Conservation (phyloP, 2,329 filamentous ascomycete species). For the Trichoderma gracile region DNA sequence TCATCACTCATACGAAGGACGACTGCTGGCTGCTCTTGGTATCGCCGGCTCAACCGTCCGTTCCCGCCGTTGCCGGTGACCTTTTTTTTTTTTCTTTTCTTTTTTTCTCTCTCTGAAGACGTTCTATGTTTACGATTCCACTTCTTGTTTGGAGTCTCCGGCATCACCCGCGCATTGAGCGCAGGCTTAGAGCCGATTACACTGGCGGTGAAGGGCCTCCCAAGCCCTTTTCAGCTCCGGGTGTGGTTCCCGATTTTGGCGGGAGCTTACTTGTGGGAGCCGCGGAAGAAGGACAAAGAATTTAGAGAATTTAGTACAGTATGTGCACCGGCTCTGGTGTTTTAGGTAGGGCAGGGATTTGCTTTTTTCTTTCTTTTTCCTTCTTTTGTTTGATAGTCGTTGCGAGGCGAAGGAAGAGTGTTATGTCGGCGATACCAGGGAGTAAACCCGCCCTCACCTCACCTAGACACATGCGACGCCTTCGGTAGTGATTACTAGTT, state of each 20-base stretch:
- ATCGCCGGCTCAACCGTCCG: not conserved
- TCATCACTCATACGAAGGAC: not conserved
- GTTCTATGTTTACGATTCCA: not conserved
- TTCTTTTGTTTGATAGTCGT: not conserved
- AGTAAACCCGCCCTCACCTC: conserved; percentile 1
- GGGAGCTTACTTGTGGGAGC: conserved; percentile 42
- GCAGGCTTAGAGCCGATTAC: conserved; percentile 18
- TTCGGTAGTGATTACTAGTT: not conserved
- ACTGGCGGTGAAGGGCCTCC: conserved; percentile 25
- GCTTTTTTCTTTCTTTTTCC: not conserved
- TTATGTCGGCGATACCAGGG: conserved; percentile 4
- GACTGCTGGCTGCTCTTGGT: not conserved
- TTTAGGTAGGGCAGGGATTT: not conserved
- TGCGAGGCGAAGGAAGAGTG: not conserved
- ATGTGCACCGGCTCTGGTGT: not conserved
- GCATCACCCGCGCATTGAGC: conserved; percentile 5
- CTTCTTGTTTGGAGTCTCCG: not conserved
- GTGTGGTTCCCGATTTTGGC: conserved; percentile 6
- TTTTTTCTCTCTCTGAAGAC: not conserved
- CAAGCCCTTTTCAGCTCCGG: conserved; percentile 22
- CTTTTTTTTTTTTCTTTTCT: not conserved
- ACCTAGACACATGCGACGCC: not conserved
- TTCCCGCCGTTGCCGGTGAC: conserved; percentile 22
- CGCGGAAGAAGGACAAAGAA: conserved; percentile 31
- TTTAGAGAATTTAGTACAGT: not conserved